A percentile compares a stretch with the other conserved stretches of the same genome.
Evolutionary conservation across 139 green algal genomes (phyloP).

Genomic region (Marvania coccoides): DNA sequence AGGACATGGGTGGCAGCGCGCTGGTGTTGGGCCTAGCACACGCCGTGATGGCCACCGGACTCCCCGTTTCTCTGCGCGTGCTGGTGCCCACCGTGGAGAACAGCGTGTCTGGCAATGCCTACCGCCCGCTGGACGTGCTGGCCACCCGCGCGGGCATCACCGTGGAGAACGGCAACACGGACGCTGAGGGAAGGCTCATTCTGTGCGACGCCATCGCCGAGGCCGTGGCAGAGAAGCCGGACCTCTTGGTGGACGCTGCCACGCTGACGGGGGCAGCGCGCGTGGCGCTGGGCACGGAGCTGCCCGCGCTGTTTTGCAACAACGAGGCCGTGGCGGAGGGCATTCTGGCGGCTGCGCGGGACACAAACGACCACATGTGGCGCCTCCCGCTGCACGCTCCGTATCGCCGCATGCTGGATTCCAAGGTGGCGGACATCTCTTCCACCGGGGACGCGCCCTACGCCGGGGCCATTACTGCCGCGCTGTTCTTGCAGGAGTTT

Average conservation of each 20-base stretch:
- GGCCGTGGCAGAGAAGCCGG: slow-evolving; percentile 24
- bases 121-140: slow-evolving; percentile 45
- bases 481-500: slow-evolving; percentile 84
- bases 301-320: slow-evolving; percentile 52
- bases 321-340: slow-evolving; percentile 30
- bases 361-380: slow-evolving; percentile 48
- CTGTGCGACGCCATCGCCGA: slow-evolving; percentile 46
- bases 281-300: slow-evolving; percentile 47
- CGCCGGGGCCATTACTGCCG: slow-evolving; percentile 84
- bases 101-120: slow-evolving; percentile 34
- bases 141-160: slow-evolving; percentile 47
- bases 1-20: slow-evolving; percentile 60
- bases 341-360: slow-evolving; percentile 25
- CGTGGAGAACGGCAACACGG: slow-evolving; percentile 49
- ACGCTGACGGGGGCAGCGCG: slow-evolving; percentile 65
- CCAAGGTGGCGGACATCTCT: slow-evolving; percentile 79
- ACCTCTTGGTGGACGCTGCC: slow-evolving; percentile 57
- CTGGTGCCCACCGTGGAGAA: slow-evolving; percentile 60
- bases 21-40: slow-evolving; percentile 47
- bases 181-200: slow-evolving; percentile 53
- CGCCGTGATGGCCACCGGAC: slow-evolving; percentile 30
- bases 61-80: slow-evolving; percentile 39
- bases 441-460: slow-evolving; percentile 25
- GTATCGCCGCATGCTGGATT: slow-evolving; percentile 37
- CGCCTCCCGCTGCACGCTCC: slow-evolving; percentile 49